These are phyloP conservation scores for Skeletonema grethae DNA, from an alignment of 108 stramenopile species.

Conservation along the genomic window DNA sequence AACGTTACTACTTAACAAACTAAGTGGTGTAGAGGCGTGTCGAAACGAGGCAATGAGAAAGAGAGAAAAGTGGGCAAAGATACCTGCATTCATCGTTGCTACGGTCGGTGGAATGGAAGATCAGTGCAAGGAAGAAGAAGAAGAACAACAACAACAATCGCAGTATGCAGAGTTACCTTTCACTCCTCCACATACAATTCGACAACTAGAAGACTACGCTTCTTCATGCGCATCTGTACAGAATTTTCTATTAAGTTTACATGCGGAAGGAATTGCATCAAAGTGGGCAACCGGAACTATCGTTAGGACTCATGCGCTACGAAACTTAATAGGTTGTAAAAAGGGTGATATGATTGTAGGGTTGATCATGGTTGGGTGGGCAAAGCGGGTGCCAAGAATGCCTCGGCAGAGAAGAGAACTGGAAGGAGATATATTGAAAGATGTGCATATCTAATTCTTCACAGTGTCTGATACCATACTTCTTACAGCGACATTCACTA, in stretches of 20 bases:
- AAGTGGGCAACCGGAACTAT: constrained; percentile 83
- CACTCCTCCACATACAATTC: constrained; percentile 54
- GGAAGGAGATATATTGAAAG: constrained; percentile 44
- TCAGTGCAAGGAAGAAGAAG: constrained; percentile 20
- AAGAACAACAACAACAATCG: not conserved
- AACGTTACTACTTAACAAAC: constrained; percentile 22
- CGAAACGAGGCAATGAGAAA: constrained; percentile 55
- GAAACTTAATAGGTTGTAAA: constrained; percentile 53
- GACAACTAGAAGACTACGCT: constrained; percentile 80
- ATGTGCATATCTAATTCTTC: constrained; percentile 14
- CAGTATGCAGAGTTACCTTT: constrained; percentile 54
- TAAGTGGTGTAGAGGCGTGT: constrained; percentile 44
- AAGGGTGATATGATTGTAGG: constrained; percentile 65
- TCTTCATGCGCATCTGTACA: constrained; percentile 75
- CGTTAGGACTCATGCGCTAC: constrained; percentile 67
- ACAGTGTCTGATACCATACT: too few species aligned
- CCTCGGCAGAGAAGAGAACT: constrained; percentile 17
- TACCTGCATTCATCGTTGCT: constrained; percentile 74
- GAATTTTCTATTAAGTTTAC: constrained; percentile 67
- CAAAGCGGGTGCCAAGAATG: constrained; percentile 39
- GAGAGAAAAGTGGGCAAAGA: constrained; percentile 62
- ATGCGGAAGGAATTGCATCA: constrained; percentile 63
- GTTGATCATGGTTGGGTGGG: constrained; percentile 73
- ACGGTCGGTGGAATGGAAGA: constrained; percentile 56
- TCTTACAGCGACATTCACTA: too few species aligned